Evolutionary conservation across 768 basidiomycete genomes (phyloP).

Genomic region (Tylopilus rubrobrunneus): DNA sequence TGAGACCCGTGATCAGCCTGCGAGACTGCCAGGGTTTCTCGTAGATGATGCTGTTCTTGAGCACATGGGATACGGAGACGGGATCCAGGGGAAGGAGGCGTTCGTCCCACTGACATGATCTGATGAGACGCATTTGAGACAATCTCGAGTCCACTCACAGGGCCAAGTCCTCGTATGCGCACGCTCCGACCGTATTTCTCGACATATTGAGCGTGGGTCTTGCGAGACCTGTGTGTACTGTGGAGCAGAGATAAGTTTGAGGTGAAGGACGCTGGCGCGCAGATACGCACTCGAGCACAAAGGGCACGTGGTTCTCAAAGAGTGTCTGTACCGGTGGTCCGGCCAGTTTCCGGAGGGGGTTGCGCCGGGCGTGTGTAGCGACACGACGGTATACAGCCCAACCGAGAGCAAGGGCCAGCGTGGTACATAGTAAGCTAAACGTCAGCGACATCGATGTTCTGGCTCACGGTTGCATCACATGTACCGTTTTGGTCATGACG

Average conservation of each 20-base stretch:
- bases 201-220: constrained; percentile 50
- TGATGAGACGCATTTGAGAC: constrained; percentile 9
- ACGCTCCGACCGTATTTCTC: constrained; percentile 65
- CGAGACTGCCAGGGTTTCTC: constrained; percentile 85
- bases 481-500: background rate
- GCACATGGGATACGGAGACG: constrained; percentile 64
- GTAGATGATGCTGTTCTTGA: constrained; percentile 68
- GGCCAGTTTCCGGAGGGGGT: constrained; percentile 51
- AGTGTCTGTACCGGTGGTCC: constrained; percentile 53
- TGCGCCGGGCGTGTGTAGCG: constrained; percentile 26
- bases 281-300: constrained; percentile 54
- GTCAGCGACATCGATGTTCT: background rate
- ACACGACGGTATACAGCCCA: constrained; percentile 24
- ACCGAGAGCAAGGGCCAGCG: constrained; percentile 8
- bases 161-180: constrained; percentile 62
- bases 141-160: constrained; percentile 44
- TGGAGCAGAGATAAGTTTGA: background rate
- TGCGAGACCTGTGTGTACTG: constrained; percentile 53
- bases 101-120: constrained; percentile 57
- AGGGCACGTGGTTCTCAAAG: constrained; percentile 51
- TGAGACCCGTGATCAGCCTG: constrained; percentile 65
- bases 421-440: constrained; percentile 5
- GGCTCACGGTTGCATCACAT: background rate
- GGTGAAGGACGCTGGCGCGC: background rate
- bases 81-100: constrained; percentile 83